Base-by-base conservation (phyloP, 768 basidiomycete species). In the Brasilioporus rufonigricans region DNA sequence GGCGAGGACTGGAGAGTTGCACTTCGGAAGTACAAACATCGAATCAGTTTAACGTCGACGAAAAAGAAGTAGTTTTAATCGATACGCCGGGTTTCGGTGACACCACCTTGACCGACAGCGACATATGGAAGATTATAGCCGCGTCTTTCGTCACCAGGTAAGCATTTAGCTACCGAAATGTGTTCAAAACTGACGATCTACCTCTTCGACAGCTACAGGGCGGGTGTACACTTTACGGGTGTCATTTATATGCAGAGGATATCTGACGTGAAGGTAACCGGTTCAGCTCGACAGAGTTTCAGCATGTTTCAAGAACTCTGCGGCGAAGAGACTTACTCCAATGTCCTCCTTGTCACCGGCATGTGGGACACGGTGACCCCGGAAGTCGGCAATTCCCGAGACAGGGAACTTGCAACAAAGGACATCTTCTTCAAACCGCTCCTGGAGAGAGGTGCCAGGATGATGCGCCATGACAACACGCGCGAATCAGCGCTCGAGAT, bases 21-120 rank as follows among this genome's bases (percentile, higher is more conserved):
- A 75, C 74, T 8, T 58, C 66, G 0, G 61, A 70, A 48, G 62
- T 69, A 43, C 72, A 73, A 50, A 49, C 55, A 16, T 70, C 69
- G 10, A n/a, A n/a, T 16, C 58, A 52, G 13, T 66, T 72, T 48
- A 31, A 9, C 21, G 32, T 70, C 14, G 60, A 55, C 44, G 77
- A 73, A 0, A 68, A 66, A 27, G 58, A 54, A 27, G 72, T 85
- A 16, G 71, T 73, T 4, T 67, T 85, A n/a, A 74, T 85, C 48
- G 84, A 85, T 58, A 85, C 83, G 0, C 83, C 84, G 3, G 84
- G 84, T 0, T 85, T 84, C 53, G 83, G 83, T 52, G 81, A 84
- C 59, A 79, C 81, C 1, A 62, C 62, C 13, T 67, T 72, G 54
- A 74, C 73, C 48, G 81, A 83, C 56, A 73, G 76, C 2, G 80